phyloP scores from a whole-genome alignment of 805 yeast species.

The Helenozyma rhizophorensis region DNA sequence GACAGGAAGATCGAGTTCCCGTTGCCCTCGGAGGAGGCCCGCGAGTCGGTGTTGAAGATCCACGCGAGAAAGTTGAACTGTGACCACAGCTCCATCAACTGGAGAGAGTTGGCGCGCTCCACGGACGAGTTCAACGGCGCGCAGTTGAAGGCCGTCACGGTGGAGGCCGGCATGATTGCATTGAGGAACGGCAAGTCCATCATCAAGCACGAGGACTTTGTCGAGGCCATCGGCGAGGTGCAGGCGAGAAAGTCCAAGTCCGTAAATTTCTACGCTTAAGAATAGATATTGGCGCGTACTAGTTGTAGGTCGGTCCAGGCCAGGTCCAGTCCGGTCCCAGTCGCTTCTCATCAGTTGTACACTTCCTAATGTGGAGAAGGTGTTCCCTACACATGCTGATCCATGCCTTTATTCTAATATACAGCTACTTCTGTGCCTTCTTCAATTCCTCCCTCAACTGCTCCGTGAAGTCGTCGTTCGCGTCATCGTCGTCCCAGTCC shows the following conservation, averaged over 20 bases:
- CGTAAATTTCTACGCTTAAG: conserved; percentile 92
- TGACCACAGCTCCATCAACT: conserved; percentile 79
- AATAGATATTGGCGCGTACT: too few relatives aligned
- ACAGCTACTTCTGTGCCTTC: conserved; percentile 14
- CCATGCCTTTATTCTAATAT: too few relatives aligned
- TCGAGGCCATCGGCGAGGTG: conserved; percentile 96
- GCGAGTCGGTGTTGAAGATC: conserved; percentile 94
- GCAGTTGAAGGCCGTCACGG: conserved; percentile 96
- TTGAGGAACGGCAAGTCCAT: conserved; percentile 87
- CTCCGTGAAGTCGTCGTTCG: conserved; percentile 81
- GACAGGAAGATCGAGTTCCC: conserved; percentile 68
- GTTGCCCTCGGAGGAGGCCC: conserved; percentile 93
- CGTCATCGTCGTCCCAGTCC: conserved; percentile 96
- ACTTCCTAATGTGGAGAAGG: too few relatives aligned
- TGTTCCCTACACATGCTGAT: too few relatives aligned
- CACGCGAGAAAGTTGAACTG: conserved; percentile 97
- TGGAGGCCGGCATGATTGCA: conserved; percentile 99
- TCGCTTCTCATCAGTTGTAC: too few relatives aligned
- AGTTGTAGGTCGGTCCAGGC: too few relatives aligned
- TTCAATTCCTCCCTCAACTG: conserved; percentile 53
- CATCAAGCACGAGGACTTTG: conserved; percentile 95
- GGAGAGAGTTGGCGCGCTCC: conserved; percentile 97
- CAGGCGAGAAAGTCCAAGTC: conserved; percentile 95
- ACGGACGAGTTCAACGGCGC: conserved; percentile 99
- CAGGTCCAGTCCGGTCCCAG: too few relatives aligned